Evolutionary conservation across 2,329 filamentous ascomycete genomes (phyloP), one percentile per base, ranked within the genome.

Genomic region (Diaporthe eres): DNA sequence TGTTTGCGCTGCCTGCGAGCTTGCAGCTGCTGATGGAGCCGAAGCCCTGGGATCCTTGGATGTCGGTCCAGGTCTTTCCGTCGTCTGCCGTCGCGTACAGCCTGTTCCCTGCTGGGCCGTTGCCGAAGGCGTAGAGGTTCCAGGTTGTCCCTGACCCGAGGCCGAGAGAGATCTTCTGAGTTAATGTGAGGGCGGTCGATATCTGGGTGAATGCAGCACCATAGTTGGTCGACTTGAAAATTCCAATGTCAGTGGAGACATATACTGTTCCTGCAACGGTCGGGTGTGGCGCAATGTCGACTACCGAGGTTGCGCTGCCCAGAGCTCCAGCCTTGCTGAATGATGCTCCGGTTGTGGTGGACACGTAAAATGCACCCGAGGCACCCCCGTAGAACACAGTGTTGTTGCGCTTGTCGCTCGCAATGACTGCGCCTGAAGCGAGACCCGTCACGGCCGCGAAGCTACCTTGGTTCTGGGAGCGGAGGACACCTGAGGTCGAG

Each of bases 231-330:
- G 88, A 90, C 78, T 86, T 86, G 83, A 89, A 91, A 65, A 92
- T 81, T 8, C 90, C 90, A 0, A 79, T 82, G 72, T 90, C 85
- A 0, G 90, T 91, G 1, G 89, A 90, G 2, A 89, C 89, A 82
- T 87, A 90, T 65, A 94, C 86, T 65, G 92, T 89, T 17, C 93
- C 92, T 0, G 90, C 89, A 15, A 86, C 85, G 8, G 87, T 86
- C 0, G 91, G 91, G 77, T 92, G 87, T 0, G 86, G 86, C 22
- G 88, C 89, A 13, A 94, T 86, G 47, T 88, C 86, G 53, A 91
- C 91, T 74, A 93, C 84, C 25, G 84, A 80, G 2, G 82, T 85
- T 4, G 84, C 85, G n/a, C 83, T 82, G 4, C 81, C 83, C 0
- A 89, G 80, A 0, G 84, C 79, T 0, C 84, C 83, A 0, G 77